A percentile compares a stretch with the other conserved stretches of the same genome.
These are phyloP conservation scores for Serendipita sp. DNA, from an alignment of 768 basidiomycete species.

Conservation along the genomic window DNA sequence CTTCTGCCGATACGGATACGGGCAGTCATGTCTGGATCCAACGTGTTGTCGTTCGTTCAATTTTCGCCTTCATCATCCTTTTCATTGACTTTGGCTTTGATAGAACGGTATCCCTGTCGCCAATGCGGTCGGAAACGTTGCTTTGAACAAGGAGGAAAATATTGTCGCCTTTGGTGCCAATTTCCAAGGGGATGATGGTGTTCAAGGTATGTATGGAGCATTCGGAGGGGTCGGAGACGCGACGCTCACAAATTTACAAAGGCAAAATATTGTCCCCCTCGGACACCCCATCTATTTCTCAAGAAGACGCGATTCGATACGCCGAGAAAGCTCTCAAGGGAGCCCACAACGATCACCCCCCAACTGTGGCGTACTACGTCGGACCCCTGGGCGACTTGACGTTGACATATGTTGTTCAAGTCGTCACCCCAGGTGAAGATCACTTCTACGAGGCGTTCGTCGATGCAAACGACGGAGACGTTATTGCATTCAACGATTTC, in stretches of 20 bases:
- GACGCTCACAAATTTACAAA: neutral
- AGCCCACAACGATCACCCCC: neutral
- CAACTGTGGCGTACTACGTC: conserved; percentile 4
- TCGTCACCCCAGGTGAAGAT: neutral
- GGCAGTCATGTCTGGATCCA: neutral
- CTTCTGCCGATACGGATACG: neutral
- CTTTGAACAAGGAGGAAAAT: conserved; percentile 1
- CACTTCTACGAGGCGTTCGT: conserved; percentile 1
- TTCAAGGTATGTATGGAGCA: conserved; percentile 19
- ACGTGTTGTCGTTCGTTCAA: neutral
- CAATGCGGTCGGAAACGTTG: conserved; percentile 9
- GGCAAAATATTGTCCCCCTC: neutral
- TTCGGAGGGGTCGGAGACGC: too few relatives aligned
- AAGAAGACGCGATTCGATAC: neutral
- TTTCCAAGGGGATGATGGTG: conserved; percentile 15
- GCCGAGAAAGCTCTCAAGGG: conserved; percentile 5
- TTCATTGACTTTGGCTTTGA: neutral
- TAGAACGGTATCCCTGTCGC: conserved; percentile 10
- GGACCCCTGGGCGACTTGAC: neutral
- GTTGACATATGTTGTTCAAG: neutral
- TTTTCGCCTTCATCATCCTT: too few relatives aligned
- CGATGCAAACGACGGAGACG: neutral
- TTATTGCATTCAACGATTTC: neutral
- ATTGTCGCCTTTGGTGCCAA: conserved; percentile 6
- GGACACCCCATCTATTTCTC: neutral